Base-by-base conservation (phyloP, 306 rosid genomes). In the Cicer judaicum region DNA sequence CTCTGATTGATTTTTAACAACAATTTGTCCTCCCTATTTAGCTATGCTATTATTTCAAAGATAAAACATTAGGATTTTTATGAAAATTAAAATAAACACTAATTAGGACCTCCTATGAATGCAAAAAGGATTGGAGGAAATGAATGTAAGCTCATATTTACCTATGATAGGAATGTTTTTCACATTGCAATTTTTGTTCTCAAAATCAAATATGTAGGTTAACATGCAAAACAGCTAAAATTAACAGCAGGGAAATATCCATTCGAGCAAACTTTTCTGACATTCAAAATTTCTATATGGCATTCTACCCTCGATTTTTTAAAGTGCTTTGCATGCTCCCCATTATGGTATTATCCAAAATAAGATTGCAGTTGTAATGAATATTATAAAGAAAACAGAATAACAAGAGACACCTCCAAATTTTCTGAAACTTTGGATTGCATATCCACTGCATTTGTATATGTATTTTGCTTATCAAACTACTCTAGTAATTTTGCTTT, bases 401-500 rank as follows among this genome's bases (percentile, higher is more conserved):
- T 60, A 77, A 57, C 11, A 56, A 57, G 69, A 29, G 39, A 15
- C 43, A 77, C 50, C 39, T 36, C 38, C 55, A 52, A 52, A 53
- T 44, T 52, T 70, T 81, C 41, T 53, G 69, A 50, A 69, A 62
- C 47, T 62, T 61, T 70, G 62, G 42, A 18, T 24, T 47, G 47
- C 68, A 60, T 42, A 62, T 57, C 42, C 65, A 53, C 24, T 57
- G 73, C 64, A 55, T 75, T 64, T 65, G 36, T 14, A 29, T 69
- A 15, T 71, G 52, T 36, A 59, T 65, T 68, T 43, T 75, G 77
- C 38, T 64, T 41, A 56, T 72, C 29, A 6, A 24, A 70, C 40
- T 79, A 59, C 57, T 56, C 57, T 75, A 11, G 47, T 66, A 70
- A n/a, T 16, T 50, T 81, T 74, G 57, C 75, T 54, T 76, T 39